Evolutionary conservation across 495 filamentous ascomycete species (phyloP).

Genomic region (Penicillium ochrochloron): DNA sequence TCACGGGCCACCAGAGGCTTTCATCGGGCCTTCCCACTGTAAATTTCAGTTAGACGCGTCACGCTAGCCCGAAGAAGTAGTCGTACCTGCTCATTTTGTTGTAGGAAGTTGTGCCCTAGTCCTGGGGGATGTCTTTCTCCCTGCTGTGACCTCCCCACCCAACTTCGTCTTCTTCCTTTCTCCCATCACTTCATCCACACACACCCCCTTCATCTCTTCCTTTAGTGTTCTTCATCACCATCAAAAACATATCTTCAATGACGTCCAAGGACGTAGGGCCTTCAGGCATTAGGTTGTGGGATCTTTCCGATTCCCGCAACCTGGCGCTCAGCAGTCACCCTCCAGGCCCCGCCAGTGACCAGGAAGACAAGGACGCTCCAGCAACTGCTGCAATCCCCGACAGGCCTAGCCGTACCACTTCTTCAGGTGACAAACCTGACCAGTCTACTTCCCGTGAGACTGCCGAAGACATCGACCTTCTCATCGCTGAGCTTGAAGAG

Average conservation of each 20-base stretch:
- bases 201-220: neutral
- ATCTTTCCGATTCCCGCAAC: neutral
- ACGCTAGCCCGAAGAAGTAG: neutral
- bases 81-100: neutral
- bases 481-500: constrained; percentile 83
- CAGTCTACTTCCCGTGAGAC: constrained; percentile 1
- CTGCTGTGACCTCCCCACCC: neutral
- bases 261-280: neutral
- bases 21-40: neutral
- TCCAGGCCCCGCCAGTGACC: neutral
- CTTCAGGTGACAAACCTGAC: too few species aligned
- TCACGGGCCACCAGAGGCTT: neutral
- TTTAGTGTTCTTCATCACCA: neutral
- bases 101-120: neutral
- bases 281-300: neutral
- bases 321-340: constrained; percentile 14
- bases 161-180: neutral
- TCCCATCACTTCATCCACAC: neutral
- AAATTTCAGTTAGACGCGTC: neutral
- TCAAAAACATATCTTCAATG: neutral
- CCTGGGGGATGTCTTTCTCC: neutral
- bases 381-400: neutral
- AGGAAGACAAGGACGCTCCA: constrained; percentile 10
- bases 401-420: neutral
- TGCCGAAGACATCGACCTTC: constrained; percentile 74